Percentiles rank a stretch among this genome's conserved stretches.
Conservation (phyloP, 495 filamentous ascomycete species). For the Podospora anserina region DNA sequence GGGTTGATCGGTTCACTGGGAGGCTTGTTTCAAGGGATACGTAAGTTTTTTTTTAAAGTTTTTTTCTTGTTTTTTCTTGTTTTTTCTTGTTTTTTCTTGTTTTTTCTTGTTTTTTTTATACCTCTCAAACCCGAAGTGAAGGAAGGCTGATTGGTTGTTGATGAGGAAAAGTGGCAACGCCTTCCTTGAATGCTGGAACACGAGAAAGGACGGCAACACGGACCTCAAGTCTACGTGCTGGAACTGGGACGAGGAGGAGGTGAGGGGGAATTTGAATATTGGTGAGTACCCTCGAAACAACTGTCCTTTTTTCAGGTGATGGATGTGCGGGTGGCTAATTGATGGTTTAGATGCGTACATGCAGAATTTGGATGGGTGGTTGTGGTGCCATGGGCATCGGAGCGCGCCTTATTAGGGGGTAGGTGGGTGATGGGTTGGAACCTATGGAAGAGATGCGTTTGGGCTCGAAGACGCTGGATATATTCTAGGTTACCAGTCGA, state of each 20-base stretch:
- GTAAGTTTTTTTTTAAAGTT: background rate
- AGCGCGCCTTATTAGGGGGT: background rate
- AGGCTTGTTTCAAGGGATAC: accelerated
- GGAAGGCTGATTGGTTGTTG: too few relatives aligned
- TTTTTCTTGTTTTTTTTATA: background rate
- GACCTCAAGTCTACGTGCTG: background rate
- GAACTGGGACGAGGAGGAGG: background rate
- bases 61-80: too few relatives aligned
- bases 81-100: too few relatives aligned
- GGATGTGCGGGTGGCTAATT: too few relatives aligned
- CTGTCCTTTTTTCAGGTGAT: too few relatives aligned
- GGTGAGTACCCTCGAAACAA: background rate
- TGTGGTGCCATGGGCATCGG: background rate
- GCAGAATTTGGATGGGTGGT: background rate
- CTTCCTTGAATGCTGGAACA: background rate
- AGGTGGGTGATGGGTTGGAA: too few relatives aligned
- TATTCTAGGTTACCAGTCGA: too few relatives aligned
- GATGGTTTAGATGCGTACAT: background rate
- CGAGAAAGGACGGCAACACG: background rate
- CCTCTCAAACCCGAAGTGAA: too few relatives aligned
- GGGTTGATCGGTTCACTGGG: background rate
- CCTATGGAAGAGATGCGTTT: too few relatives aligned
- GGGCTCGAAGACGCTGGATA: too few relatives aligned
- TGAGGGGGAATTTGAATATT: background rate
- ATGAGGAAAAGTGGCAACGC: background rate